Evolutionary conservation across 306 rosid species (phyloP), one percentile per base, ranked within the genome.

Genomic region (Quercus robur): DNA sequence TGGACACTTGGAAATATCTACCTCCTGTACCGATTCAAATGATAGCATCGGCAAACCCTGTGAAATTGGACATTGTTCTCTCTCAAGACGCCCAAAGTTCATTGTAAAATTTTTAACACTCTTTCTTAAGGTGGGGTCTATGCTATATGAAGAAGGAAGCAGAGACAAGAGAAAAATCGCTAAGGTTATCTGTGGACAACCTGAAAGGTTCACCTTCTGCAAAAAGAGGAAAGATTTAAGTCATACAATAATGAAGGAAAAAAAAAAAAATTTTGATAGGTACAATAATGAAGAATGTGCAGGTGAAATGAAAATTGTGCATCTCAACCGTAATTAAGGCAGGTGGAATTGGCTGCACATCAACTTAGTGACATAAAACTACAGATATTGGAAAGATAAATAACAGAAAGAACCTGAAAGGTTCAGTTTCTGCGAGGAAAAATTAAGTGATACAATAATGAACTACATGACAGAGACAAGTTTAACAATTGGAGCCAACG

Each of bases 201-300:
- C 82, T 51, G 98, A 88, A 83, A 93, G 91, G 85, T 87, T 75
- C 72, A 93, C 80, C 84, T 70, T 91, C 98, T 93, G 97, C 93
- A 86, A 58, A 63, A 75, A 83, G 87, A 63, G 68, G 44, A 81
- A 73, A 77, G 73, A 70, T 75, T 67, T 58, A 76, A 46, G 63
- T 86, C 46, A 81, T 78, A 77, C 46, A 83, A 75, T 71, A 73
- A 74, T 76, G 63, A 76, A 19, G 72, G 1, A 23, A 25, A 25
- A 25, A 25, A 25, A 25, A 25, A 25, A 25, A 25, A 25, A 1
- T 25, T 25, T 38, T 41, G 11, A 41, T 41, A 41, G 11, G 46
- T 80, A 77, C 57, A 83, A 75, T 74, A 73, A 74, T 76, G 68
- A 76, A 17, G 75, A 35, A 33, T 61, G 80, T 52, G 78, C 38